Base-by-base conservation (phyloP, 768 basidiomycete species). In the Leccinum uliginosum region DNA sequence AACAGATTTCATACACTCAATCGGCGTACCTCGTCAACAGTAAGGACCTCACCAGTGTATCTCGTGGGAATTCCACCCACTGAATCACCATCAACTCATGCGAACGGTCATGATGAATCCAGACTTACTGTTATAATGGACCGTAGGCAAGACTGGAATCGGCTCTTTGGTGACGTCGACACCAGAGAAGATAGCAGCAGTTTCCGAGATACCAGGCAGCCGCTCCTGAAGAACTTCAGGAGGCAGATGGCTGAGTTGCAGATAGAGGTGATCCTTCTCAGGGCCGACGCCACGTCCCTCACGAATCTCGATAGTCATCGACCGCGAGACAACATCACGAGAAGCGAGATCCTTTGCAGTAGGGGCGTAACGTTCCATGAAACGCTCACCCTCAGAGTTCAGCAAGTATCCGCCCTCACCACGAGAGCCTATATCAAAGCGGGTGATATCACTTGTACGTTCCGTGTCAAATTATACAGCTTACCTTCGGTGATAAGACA, bases 131-230 rank as follows among this genome's bases (percentile, higher is more conserved):
- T 98, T 98, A 77, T 98, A 98, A 75, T 98, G 96, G 32, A 97
- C 97, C 40, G 97, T 99, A 29, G 97, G 97, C 60, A 99, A 76
- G 26, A 99, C 97, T 35, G 97, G 97, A 66, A 99, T 99, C 34
- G 97, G 97, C 72, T 98, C 96, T 79, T 99, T 98, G 60, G 97
- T 98, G 56, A 99, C 97, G 74, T 99, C 97, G 59, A 98, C 97
- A 72, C 97, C 97, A 63, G 92, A 83, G 78, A 99, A 99, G 71
- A 99, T 98, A 55, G 97, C 90, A 21, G 97, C 97, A 9, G 97
- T 99, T 80, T 99, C 97, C 49, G 97, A 98, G 71, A 99, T 99
- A 82, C 97, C 97, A 58, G 97, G 97, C 24, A 99, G 81, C 68
- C 97, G 86, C 74, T 98, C 96, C 69, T 91, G 93, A 53, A 99